phyloP scores from a whole-genome alignment of 1,139 yeast species.

The Nakaseomyces uthaithaninus region DNA sequence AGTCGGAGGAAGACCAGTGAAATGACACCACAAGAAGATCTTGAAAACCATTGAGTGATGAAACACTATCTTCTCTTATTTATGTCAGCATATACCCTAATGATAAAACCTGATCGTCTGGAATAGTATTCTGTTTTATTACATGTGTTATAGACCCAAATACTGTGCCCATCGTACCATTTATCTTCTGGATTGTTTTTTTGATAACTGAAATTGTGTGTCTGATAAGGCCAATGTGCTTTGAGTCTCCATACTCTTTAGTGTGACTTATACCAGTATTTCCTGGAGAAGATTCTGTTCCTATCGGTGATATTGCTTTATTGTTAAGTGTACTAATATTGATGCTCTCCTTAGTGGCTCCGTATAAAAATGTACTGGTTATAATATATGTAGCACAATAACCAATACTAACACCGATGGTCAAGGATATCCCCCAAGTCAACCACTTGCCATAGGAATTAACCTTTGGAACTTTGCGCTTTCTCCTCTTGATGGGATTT shows the following conservation, averaged over 20 bases:
- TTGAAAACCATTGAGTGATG: no score
- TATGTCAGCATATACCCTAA: slow-evolving; percentile 5
- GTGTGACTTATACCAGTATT: background rate
- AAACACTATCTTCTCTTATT: background rate
- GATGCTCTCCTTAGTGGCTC: slow-evolving; percentile 1
- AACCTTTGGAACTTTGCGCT: slow-evolving; percentile 10
- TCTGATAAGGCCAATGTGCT: background rate
- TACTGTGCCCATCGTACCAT: slow-evolving; percentile 1
- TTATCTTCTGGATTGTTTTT: background rate
- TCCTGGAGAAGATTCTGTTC: no score
- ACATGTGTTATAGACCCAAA: background rate
- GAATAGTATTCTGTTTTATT: slow-evolving; percentile 1
- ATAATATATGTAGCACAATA: slow-evolving; percentile 20
- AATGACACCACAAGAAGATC: no score
- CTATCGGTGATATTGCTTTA: no score
- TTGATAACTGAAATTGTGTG: slow-evolving; percentile 1
- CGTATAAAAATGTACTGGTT: slow-evolving; percentile 12
- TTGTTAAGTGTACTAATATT: no score
- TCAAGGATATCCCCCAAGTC: slow-evolving; percentile 26
- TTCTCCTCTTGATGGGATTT: slow-evolving; percentile 8
- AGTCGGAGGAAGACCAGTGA: no score
- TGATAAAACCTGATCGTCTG: slow-evolving; percentile 2
- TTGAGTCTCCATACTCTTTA: background rate
- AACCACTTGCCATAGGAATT: slow-evolving; percentile 20
- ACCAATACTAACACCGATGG: slow-evolving; percentile 29